Conservation (phyloP, 306 rosid species). For the Lotus japonicus region DNA sequence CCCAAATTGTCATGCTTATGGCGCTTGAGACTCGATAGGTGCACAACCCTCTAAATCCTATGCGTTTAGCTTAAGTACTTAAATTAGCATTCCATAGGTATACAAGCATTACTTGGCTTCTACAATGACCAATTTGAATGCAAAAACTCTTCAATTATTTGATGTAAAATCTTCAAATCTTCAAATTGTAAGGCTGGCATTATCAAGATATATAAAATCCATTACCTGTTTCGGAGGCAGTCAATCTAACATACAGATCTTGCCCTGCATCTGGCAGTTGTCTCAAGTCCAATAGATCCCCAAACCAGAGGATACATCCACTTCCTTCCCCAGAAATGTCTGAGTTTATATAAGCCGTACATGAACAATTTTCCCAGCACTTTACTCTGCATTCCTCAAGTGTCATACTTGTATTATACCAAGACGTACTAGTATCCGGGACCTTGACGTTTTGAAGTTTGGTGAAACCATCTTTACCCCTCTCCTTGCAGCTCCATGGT, state of each 20-base stretch:
- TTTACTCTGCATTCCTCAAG: constrained; percentile 33
- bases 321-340: constrained; percentile 33
- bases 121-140: too few species aligned
- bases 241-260: constrained; percentile 28
- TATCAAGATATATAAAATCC: too few species aligned
- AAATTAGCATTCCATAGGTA: too few species aligned
- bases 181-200: too few species aligned
- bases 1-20: too few species aligned
- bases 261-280: constrained; percentile 15
- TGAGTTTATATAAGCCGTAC: constrained; percentile 37
- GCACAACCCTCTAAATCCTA: too few species aligned
- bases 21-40: too few species aligned
- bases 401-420: constrained; percentile 30
- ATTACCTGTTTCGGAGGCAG: too few species aligned
- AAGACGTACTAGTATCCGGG: constrained; percentile 35
- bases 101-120: too few species aligned
- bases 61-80: too few species aligned
- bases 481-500: constrained; percentile 15
- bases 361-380: constrained; percentile 47
- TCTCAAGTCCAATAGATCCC: constrained; percentile 32
- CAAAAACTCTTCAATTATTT: too few species aligned
- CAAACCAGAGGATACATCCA: constrained; percentile 53
- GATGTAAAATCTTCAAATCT: too few species aligned
- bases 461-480: constrained; percentile 23
- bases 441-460: constrained; percentile 21